Conservation (phyloP, 1,284 basidiomycete genomes). For the Melanopsichium pennsylvanicum region DNA sequence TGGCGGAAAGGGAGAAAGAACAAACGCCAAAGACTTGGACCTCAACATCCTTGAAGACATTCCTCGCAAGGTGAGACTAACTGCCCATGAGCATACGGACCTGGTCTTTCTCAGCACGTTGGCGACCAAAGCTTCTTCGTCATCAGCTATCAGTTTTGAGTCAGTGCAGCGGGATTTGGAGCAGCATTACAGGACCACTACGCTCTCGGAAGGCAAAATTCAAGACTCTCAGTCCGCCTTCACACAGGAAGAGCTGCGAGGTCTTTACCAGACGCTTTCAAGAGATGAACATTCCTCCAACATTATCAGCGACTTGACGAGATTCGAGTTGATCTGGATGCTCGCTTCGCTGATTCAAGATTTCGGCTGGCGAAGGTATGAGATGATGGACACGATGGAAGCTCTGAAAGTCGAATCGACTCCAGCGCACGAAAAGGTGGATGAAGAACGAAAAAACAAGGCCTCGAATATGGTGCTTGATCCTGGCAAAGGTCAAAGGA, state of each 20-base stretch:
- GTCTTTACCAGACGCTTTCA: background rate
- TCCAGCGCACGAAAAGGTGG: constrained; percentile 5
- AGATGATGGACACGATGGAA: constrained; percentile 6
- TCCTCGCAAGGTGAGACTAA: constrained; percentile 6
- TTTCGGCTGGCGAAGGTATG: constrained; percentile 23
- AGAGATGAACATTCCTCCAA: background rate
- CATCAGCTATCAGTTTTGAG: background rate
- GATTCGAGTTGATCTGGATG: constrained; percentile 26
- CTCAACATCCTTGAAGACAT: background rate
- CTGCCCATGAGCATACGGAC: constrained; percentile 27
- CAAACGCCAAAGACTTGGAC: background rate
- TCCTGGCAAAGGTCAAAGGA: constrained; percentile 18
- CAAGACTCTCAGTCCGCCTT: constrained; percentile 12
- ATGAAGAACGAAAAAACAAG: constrained; percentile 19
- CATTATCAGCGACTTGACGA: constrained; percentile 1
- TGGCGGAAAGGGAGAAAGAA: constrained; percentile 3
- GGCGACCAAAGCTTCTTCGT: background rate
- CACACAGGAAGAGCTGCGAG: constrained; percentile 5
- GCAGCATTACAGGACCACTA: constrained; percentile 14
- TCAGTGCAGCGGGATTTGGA: background rate
- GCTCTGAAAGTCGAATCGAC: constrained; percentile 20
- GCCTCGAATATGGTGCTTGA: constrained; percentile 29
- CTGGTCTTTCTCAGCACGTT: constrained; percentile 18
- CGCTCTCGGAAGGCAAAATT: constrained; percentile 24
- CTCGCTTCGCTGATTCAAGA: constrained; percentile 10